phyloP scores from a whole-genome alignment of 208 protist genomes.

The Trypanosoma melophagium region DNA sequence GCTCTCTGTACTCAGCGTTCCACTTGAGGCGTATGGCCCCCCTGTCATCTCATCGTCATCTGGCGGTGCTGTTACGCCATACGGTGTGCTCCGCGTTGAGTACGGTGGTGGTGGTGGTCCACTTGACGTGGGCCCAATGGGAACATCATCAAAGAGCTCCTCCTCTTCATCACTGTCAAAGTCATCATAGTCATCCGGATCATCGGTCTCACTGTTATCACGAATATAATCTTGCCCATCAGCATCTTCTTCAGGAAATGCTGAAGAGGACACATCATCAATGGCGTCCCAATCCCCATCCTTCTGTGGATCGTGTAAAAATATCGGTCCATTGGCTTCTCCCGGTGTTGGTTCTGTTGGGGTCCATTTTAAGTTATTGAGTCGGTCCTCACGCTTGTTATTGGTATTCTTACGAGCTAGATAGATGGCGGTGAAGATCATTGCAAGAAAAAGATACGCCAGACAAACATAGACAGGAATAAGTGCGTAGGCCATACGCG shows the following conservation, averaged over 20 bases:
- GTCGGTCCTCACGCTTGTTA: constrained; percentile 34
- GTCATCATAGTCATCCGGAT: constrained; percentile 33
- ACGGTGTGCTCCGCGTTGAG: constrained; percentile 32
- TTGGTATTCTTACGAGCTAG: constrained; percentile 38
- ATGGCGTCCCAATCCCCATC: constrained; percentile 48
- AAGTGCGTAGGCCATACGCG: constrained; percentile 46
- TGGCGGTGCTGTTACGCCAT: too few relatives aligned
- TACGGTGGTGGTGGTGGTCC: constrained; percentile 20
- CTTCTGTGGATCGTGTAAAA: constrained; percentile 18
- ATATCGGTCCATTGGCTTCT: background rate
- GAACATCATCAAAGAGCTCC: constrained; percentile 28
- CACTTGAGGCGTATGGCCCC: too few relatives aligned
- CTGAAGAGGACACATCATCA: too few relatives aligned
- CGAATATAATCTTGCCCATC: background rate
- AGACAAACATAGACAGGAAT: constrained; percentile 79
- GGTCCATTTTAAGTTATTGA: constrained; percentile 30
- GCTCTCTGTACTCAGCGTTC: too few relatives aligned
- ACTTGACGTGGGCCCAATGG: constrained; percentile 14
- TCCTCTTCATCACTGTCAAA: constrained; percentile 59
- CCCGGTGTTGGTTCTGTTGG: constrained; percentile 8
- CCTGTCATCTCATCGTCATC: too few relatives aligned
- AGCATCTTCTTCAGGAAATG: too few relatives aligned
- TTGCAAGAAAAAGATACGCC: constrained; percentile 61
- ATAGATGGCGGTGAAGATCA: constrained; percentile 67
- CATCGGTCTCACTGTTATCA: constrained; percentile 3